These are phyloP conservation scores for Coccomyxa sp. DNA, from an alignment of 139 green algal genomes.

Conservation along the genomic window DNA sequence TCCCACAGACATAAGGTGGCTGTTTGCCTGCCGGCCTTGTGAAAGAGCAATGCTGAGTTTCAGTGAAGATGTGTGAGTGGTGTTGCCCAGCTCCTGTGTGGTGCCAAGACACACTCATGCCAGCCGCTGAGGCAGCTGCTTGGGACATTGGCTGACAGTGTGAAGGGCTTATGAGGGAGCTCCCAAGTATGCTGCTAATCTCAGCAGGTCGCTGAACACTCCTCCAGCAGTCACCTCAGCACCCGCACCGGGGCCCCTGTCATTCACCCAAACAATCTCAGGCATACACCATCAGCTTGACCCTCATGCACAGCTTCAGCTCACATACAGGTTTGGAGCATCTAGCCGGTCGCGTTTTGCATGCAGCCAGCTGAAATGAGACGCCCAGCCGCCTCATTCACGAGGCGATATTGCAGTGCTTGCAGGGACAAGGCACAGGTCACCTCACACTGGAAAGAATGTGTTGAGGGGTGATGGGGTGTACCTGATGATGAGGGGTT, in stretches of 20 bases:
- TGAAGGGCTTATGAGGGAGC: slow-evolving; percentile 90
- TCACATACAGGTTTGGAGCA: not conserved
- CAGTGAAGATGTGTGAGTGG: no score
- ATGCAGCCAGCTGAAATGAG: not conserved
- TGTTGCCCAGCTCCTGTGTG: no score
- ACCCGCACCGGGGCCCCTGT: slow-evolving; percentile 84
- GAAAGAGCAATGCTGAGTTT: no score
- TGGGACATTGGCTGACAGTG: no score
- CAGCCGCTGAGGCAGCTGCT: no score
- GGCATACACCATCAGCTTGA: not conserved
- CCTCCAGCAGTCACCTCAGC: slow-evolving; percentile 95
- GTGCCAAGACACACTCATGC: no score
- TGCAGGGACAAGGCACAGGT: not conserved
- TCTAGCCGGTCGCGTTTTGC: not conserved
- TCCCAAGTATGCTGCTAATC: slow-evolving; percentile 89
- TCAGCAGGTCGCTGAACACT: slow-evolving; percentile 94
- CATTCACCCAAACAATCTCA: not conserved
- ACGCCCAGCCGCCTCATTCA: not conserved
- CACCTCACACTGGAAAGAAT: not conserved
- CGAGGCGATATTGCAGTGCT: not conserved
- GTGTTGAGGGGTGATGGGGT: not conserved
- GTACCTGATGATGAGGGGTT: slow-evolving; percentile 80
- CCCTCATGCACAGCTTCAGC: not conserved
- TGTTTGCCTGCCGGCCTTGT: no score
- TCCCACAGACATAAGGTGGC: no score